Base-by-base conservation (phyloP, 192 early-diverging fungal species). In the Spinellus fusiger region DNA sequence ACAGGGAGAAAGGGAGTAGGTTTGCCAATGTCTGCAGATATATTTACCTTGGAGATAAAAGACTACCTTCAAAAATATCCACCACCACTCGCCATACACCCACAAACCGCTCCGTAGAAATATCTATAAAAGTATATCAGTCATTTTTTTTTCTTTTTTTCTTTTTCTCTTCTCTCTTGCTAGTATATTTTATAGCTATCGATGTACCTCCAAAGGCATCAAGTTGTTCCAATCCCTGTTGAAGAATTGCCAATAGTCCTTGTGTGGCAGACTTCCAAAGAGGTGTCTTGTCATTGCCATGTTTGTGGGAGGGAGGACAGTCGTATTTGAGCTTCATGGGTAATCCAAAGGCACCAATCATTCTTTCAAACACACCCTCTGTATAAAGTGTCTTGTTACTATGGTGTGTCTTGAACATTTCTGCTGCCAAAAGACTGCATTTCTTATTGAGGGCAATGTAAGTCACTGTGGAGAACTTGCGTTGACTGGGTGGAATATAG, bases 361-460 rank as follows among this genome's bases (percentile, higher is more conserved):
- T 55, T 13, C 71, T 75, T 26, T 74, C 78, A 70, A 77, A 84
- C 0, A 77, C 76, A 0, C 78, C 80, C 29, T 77, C 65, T 0
- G 69, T 69, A 55, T 83, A 92, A 0, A 93, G 51, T 10, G 60
- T 73, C 15, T 68, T 56, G 23, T 78, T 62, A 0, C 64, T 54
- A 12, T 73, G 70, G 68, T 83, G 80, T 9, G 65, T 68, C 13
- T 83, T 81, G 47, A 89, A 84, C 15, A 84, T 35, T 51, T 70
- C 68, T 1, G 77, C 73, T 12, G 89, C 77, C 16, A 72, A 59
- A 22, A 72, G 65, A 57, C 88, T 80, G 13, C 73, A 77, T 18
- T 69, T 81, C 55, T 90, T 90, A 40, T 85, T 80, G 3, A 94
- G 65, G 0, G 86, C 82, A 76, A 93, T 89, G 62, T 86, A 93